phyloP scores from a whole-genome alignment of 2,329 filamentous ascomycete genomes.

The Colletotrichum sojae region DNA sequence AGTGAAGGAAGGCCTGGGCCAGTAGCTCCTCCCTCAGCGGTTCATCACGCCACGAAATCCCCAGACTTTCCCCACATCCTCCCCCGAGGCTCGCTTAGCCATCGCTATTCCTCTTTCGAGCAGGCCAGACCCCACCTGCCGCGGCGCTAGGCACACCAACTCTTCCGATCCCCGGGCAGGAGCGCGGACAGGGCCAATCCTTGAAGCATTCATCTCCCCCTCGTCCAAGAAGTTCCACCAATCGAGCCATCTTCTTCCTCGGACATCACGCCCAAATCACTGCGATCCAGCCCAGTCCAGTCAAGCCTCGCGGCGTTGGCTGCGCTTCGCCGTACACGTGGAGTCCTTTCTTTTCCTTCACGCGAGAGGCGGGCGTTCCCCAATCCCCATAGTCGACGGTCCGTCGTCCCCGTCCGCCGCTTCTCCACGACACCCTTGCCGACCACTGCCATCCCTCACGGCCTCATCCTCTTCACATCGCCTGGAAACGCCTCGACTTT shows the following conservation, averaged over 20 bases:
- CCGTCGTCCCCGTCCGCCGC: constrained; percentile 34
- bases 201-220: not conserved
- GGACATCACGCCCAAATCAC: not conserved
- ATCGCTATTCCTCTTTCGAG: not conserved
- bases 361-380: no score
- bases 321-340: no score
- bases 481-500: not conserved
- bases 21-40: constrained; percentile 10
- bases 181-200: not conserved
- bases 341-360: no score
- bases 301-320: constrained; percentile 8
- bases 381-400: constrained; percentile 33
- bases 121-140: not conserved
- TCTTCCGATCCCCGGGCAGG: constrained; percentile 28
- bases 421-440: constrained; percentile 4
- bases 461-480: no score
- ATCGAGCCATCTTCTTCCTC: constrained; percentile 10
- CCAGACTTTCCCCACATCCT: constrained; percentile 38
- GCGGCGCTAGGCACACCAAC: not conserved
- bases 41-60: constrained; percentile 41
- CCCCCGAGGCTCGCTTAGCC: not conserved
- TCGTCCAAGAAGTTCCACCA: constrained; percentile 36
- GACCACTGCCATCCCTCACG: no score
- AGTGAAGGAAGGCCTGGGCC: no score
- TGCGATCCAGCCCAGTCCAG: constrained; percentile 18